Evolutionary conservation across 2,329 filamentous ascomycete genomes (phyloP).

Genomic region (Phaeosphaeria sp.): DNA sequence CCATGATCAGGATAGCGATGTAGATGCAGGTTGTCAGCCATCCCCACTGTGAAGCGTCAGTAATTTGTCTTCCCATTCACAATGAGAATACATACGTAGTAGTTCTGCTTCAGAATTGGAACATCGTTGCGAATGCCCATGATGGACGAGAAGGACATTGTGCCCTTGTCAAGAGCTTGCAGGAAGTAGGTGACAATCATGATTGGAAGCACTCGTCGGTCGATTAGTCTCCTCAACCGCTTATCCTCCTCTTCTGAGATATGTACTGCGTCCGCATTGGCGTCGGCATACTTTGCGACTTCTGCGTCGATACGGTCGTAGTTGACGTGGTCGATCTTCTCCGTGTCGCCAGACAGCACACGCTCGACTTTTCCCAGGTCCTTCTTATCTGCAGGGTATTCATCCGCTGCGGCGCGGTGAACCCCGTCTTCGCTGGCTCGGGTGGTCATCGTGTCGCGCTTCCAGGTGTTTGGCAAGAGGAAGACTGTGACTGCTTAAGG

Average conservation of each 20-base stretch:
- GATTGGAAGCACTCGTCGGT: conserved; percentile 70
- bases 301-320: conserved; percentile 71
- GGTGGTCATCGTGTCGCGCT: conserved; percentile 28
- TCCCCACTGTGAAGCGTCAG: conserved; percentile 59
- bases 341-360: conserved; percentile 54
- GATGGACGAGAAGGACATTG: conserved; percentile 67
- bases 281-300: conserved; percentile 71
- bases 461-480: conserved; percentile 13
- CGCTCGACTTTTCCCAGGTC: conserved; percentile 57
- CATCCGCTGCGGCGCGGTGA: conserved; percentile 21
- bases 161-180: conserved; percentile 71
- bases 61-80: background rate
- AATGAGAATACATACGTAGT: conserved; percentile 27
- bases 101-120: conserved; percentile 33
- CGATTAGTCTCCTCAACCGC: conserved; percentile 69
- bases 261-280: conserved; percentile 55
- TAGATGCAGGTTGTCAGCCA: conserved; percentile 80
- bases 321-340: conserved; percentile 62
- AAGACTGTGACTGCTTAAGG: conserved; percentile 14
- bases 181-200: conserved; percentile 80
- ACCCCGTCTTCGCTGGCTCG: conserved; percentile 23
- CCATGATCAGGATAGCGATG: conserved; percentile 72
- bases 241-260: conserved; percentile 67
- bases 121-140: conserved; percentile 63
- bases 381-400: conserved; percentile 28